Evolutionary conservation across 1,139 yeast genomes (phyloP), one percentile per base, ranked within the genome.

Genomic region (Protomyces macrosporus): DNA sequence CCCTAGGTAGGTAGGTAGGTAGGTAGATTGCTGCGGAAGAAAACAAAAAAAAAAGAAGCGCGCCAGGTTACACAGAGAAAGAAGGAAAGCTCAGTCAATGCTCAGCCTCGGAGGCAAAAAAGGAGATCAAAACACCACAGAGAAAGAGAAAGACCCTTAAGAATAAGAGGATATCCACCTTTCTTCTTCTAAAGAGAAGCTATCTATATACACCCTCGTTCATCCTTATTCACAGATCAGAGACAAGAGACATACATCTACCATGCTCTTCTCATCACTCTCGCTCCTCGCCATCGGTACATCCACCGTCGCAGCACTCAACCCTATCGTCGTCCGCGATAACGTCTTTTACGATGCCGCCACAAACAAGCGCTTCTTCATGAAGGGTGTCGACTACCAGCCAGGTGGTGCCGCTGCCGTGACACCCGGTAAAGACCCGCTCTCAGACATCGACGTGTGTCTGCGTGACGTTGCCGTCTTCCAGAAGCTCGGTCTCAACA

Each of bases 391-490:
- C 14, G 90, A 86, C 72, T 86, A 85, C 71, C 88, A 85, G 71
- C 88, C 88, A 0, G 90, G 89, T 63, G 90, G 90, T 2, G 82
- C 89, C 0, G 83, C 88, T 1, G 84, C 79, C 6, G 85, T 81
- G 68, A 74, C 76, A 58, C 74, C 79, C 40, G 68, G 71, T 16
- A 72, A 78, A 12, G 97, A 91, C 75, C 93, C 91, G 10, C 79
- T 90, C 65, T 84, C 93, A 23, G 87, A 90, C 70, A 81, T 81
- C 10, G 84, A 81, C 34, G 78, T 81, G 53, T 90, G 97, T 77
- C 82, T 84, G 68, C 83, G 97, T 76, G 97, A 90, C 74, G 88
- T 90, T 42, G 85, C 81, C 69, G 84, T 84, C 66, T 83, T 90
- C 72, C 90, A 87, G 75, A 82, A 85, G 70, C 78, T 89, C 63